phyloP scores from a whole-genome alignment of 2,329 filamentous ascomycete genomes.

The Xylogone sp. region DNA sequence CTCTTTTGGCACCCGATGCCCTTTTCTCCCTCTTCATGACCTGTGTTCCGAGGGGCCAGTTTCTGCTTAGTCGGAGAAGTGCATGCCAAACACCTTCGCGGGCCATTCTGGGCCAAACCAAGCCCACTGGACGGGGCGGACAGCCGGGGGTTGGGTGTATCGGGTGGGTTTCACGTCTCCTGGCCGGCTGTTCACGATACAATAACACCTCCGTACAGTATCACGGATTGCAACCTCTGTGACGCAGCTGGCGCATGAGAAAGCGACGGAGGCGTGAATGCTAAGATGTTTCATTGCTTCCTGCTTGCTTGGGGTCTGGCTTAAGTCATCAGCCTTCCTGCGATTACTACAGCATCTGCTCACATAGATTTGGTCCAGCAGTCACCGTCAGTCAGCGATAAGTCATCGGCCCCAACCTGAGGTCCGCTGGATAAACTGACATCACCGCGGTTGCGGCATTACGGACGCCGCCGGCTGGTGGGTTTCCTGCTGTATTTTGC shows the following conservation, averaged over 20 bases:
- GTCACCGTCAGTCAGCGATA: not conserved
- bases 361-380: not conserved
- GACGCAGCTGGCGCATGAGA: too few species aligned
- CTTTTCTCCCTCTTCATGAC: too few species aligned
- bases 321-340: not conserved
- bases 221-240: not conserved
- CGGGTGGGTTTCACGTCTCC: not conserved
- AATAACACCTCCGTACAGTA: not conserved
- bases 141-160: not conserved
- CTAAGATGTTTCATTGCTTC: too few species aligned
- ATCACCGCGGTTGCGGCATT: not conserved
- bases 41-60: not conserved
- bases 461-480: not conserved
- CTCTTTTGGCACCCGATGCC: too few species aligned
- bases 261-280: too few species aligned
- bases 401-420: not conserved
- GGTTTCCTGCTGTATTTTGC: not conserved
- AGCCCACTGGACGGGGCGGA: not conserved
- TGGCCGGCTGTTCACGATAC: not conserved
- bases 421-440: not conserved
- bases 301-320: not conserved
- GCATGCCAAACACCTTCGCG: not conserved
- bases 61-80: not conserved
- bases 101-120: not conserved
- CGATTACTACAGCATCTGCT: not conserved